These are phyloP conservation scores for Salmacisia buchloeana DNA, from an alignment of 1,284 basidiomycete genomes.

Conservation along the genomic window DNA sequence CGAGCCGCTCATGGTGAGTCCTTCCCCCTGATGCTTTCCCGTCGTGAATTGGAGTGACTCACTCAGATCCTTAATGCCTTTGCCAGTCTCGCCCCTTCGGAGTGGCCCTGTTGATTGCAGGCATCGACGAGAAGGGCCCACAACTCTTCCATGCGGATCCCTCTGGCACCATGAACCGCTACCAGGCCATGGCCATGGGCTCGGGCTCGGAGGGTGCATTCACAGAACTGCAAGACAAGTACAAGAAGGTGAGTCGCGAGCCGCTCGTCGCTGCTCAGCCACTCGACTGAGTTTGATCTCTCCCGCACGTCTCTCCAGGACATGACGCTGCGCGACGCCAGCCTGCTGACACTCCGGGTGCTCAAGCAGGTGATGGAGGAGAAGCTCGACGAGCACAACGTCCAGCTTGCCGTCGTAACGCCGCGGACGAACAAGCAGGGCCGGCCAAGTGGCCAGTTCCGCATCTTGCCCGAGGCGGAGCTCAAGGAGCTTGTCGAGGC, in stretches of 20 bases:
- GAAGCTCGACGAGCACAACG: constrained; percentile 94
- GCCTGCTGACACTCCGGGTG: constrained; percentile 76
- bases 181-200: constrained; percentile 97
- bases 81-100: constrained; percentile 87
- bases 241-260: constrained; percentile 69
- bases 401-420: constrained; percentile 72
- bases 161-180: constrained; percentile 94
- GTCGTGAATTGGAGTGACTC: background rate
- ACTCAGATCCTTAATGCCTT: constrained; percentile 3
- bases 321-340: constrained; percentile 86
- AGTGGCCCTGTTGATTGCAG: constrained; percentile 92
- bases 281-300: background rate
- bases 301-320: constrained; percentile 57
- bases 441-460: constrained; percentile 41
- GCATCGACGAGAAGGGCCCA: constrained; percentile 90
- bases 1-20: constrained; percentile 82
- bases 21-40: background rate
- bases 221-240: constrained; percentile 93
- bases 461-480: constrained; percentile 40
- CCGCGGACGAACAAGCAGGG: constrained; percentile 40
- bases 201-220: constrained; percentile 97
- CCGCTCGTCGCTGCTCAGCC: constrained; percentile 7
- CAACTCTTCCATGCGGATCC: constrained; percentile 93
- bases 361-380: constrained; percentile 99
- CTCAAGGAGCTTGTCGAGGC: constrained; percentile 44